Evolutionary conservation across 805 yeast species (phyloP).

Genomic region (Teunomyces funiuensis): DNA sequence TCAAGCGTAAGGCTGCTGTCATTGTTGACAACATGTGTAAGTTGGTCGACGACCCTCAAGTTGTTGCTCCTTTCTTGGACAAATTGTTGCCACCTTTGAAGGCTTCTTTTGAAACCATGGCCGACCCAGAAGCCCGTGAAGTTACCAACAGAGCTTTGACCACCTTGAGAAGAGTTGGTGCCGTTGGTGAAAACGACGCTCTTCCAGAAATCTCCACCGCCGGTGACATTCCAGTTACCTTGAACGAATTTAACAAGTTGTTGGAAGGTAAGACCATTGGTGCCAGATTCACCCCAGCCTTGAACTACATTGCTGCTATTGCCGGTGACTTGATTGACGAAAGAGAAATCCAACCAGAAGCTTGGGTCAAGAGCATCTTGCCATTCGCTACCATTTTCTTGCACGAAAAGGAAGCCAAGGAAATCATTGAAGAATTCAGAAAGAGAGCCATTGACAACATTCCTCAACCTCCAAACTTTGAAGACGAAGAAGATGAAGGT

Average conservation of each 20-base stretch:
- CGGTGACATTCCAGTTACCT: slow-evolving; percentile 91
- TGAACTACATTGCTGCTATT: slow-evolving; percentile 86
- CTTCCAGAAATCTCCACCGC: slow-evolving; percentile 98
- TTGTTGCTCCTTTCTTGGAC: slow-evolving; percentile 98
- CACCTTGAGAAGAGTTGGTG: slow-evolving; percentile 99
- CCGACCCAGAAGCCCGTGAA: slow-evolving; percentile 99
- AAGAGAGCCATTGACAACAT: slow-evolving; percentile 96
- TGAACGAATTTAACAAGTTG: slow-evolving; percentile 74
- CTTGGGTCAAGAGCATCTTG: slow-evolving; percentile 86
- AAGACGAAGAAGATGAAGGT: slow-evolving; percentile 97
- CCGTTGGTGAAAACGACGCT: slow-evolving; percentile 81
- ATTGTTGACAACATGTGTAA: slow-evolving; percentile 99
- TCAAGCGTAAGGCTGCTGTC: slow-evolving; percentile 99
- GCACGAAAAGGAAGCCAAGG: slow-evolving; percentile 90
- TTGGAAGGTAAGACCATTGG: slow-evolving; percentile 66
- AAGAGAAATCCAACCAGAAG: slow-evolving; percentile 84
- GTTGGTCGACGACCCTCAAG: slow-evolving; percentile 99
- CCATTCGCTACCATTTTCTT: slow-evolving; percentile 96
- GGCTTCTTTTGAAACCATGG: slow-evolving; percentile 91
- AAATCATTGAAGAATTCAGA: slow-evolving; percentile 90
- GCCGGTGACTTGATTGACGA: slow-evolving; percentile 99
- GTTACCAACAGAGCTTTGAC: slow-evolving; percentile 95
- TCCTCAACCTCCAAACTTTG: slow-evolving; percentile 93
- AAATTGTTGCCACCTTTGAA: slow-evolving; percentile 95
- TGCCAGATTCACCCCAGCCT: slow-evolving; percentile 75